Evolutionary conservation across 768 basidiomycete species (phyloP), one percentile per base, ranked within the genome.

Genomic region (Pleurotus salmoneostramineus): DNA sequence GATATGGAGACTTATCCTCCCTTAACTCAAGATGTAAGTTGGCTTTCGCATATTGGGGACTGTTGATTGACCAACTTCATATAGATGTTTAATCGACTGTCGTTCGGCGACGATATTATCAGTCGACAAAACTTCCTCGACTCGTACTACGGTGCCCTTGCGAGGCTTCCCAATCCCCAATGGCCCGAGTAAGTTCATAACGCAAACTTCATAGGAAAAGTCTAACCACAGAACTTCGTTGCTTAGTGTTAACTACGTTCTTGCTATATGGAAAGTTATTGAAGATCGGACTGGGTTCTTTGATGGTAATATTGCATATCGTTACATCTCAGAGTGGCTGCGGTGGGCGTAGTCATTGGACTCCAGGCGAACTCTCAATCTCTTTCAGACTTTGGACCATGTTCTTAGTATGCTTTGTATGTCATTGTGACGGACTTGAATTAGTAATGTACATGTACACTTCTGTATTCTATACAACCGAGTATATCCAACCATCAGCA

Each of bases 121-220:
- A 58, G 45, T 7, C 57, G 50, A 17, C 60, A 61, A 36, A 61
- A 61, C 34, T 61, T 58, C 34, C 54, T 61, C 42, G 60, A 61
- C 43, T 56, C 49, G 8, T 61, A 54, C 56, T 61, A 61, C 14
- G 57, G 60, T 33, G 60, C 60, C 43, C 46, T 61, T 37, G 17
- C 56, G 0, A n/a, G 36, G 14, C 43, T 61, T 42, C 10, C 60
- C 6, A 58, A 45, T 8, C 60, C 60, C 3, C 45, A 52, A 4
- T 61, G 56, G 56, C 60, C 60, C 32, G 56, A 55, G 60, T 61
- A 48, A 51, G 57, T 57, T 27, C 37, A 11, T 21, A 3, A 34
- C 14, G 5, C 27, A 10, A 1, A 35, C 32, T 17, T n/a, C 14
- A n/a, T 15, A 12, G 7, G 15, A 42, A 15, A 33, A 1, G 8